Evolutionary conservation across 257 asterid genomes (phyloP), one percentile per base, ranked within the genome.

Genomic region (Phtheirospermum japonicum): DNA sequence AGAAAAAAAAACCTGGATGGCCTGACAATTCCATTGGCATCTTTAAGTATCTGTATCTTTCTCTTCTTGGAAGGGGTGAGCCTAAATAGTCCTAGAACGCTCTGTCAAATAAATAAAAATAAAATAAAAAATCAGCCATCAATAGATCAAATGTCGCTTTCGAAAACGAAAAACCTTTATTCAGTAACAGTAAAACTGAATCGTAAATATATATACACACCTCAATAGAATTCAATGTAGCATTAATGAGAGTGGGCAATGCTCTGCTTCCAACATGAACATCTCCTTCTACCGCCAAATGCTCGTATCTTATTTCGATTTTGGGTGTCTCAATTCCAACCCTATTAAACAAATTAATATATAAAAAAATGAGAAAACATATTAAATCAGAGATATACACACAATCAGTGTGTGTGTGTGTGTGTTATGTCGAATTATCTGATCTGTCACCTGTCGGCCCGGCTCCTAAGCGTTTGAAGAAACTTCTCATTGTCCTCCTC

Each of bases 1-100:
- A 9, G n/a, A n/a, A n/a, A n/a, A n/a, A n/a, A n/a, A n/a, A 12
- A 77, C 77, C 79, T 73, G 30, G 82, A 70, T 48, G 82, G 79
- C 64, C 56, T 70, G 33, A 72, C 61, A 10, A 77, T 80, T 13
- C 83, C 86, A 40, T 9, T 72, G 43, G 50, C 71, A 39, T 66
- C 69, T 63, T 71, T 55, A 1, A 77, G 82, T 45, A 81, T 77
- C 16, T 67, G 66, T 30, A 77, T 59, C 39, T 55, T 70, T 67
- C 58, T 65, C 75, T 71, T 82, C 60, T 79, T 80, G 10, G 75
- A 64, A 3, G 89, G 77, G 23, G 73, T 63, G 33, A 75, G 74
- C 36, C 70, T 65, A 28, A 79, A 26, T 17, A 69, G 34, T 23
- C 64, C 73, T 43, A 79, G 45, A 61, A 65, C 39, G 13, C 71